These are phyloP conservation scores for Penicillium freii DNA, from an alignment of 2,329 filamentous ascomycete genomes.

Conservation along the genomic window DNA sequence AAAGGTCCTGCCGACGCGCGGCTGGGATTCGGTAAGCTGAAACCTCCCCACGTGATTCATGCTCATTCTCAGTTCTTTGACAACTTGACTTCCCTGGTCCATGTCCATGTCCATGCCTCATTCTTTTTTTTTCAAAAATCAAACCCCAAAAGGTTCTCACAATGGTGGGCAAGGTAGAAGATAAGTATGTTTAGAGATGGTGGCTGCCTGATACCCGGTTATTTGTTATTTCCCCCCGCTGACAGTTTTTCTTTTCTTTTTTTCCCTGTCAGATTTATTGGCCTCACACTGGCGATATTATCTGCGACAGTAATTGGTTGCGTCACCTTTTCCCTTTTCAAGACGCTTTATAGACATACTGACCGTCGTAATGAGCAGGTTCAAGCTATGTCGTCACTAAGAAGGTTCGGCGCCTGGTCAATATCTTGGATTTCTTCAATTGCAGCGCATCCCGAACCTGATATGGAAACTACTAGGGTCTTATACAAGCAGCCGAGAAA, in stretches of 20 bases:
- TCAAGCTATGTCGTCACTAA: neutral
- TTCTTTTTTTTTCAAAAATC: neutral
- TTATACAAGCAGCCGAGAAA: constrained; percentile 83
- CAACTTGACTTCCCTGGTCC: neutral
- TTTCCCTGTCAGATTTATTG: neutral
- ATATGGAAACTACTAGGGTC: constrained; percentile 58
- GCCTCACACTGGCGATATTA: neutral
- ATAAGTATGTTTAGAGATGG: neutral
- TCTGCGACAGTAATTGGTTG: neutral
- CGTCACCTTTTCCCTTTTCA: neutral
- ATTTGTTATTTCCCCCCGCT: neutral
- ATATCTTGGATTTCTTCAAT: neutral
- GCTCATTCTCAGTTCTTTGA: neutral
- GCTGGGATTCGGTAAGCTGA: neutral
- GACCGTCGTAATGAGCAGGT: neutral
- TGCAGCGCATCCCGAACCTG: constrained; percentile 9
- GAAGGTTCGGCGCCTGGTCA: neutral
- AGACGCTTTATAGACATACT: neutral
- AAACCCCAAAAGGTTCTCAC: neutral
- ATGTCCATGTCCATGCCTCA: neutral
- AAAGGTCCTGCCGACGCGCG: neutral
- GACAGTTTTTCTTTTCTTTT: too few species aligned
- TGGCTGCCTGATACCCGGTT: neutral
- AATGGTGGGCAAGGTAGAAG: neutral
- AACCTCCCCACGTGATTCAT: neutral